A percentile compares a stretch with the other conserved stretches of the same genome.
Conservation (phyloP, 148 eudicot genomes). For the Rhododendron vialii region DNA sequence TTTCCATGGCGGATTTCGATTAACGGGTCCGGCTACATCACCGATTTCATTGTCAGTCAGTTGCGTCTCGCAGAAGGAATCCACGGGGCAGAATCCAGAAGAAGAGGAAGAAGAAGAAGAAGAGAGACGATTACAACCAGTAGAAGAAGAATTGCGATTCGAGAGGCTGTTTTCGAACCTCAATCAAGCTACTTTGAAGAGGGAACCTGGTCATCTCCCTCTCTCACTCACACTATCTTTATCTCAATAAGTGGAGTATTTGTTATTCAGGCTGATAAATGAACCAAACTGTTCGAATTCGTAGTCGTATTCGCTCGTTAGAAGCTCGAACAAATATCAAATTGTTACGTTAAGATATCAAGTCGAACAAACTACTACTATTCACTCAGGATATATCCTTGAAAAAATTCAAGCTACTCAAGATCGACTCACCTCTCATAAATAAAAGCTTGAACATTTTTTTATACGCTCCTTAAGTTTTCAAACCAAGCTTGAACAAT, state of each 20-base stretch:
- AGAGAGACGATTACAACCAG: background rate
- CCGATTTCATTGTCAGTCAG: slow-evolving; percentile 13
- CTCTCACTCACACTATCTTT: background rate
- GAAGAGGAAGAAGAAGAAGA: slow-evolving; percentile 5
- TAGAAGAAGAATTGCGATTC: slow-evolving; percentile 30
- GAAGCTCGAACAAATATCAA: background rate
- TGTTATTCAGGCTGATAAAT: background rate
- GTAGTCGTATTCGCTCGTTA: background rate
- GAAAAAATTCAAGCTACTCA: background rate
- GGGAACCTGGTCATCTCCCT: slow-evolving; percentile 58
- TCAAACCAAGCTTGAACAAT: background rate
- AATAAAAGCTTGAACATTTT: too few relatives aligned
- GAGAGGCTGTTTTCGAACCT: slow-evolving; percentile 87
- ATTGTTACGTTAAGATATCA: too few relatives aligned
- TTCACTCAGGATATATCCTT: background rate
- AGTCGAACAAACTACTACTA: background rate
- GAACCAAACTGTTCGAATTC: too few relatives aligned
- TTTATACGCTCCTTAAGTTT: too few relatives aligned
- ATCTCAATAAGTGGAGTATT: background rate
- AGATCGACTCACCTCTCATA: background rate
- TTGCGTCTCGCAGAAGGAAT: slow-evolving; percentile 36
- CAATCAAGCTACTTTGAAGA: slow-evolving; percentile 66
- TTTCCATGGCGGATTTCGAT: background rate
- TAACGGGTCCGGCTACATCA: background rate
- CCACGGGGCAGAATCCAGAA: slow-evolving; percentile 20